A percentile compares a stretch with the other conserved stretches of the same genome.
Conservation (phyloP, 768 basidiomycete genomes). For the Pleurotus giganteus region DNA sequence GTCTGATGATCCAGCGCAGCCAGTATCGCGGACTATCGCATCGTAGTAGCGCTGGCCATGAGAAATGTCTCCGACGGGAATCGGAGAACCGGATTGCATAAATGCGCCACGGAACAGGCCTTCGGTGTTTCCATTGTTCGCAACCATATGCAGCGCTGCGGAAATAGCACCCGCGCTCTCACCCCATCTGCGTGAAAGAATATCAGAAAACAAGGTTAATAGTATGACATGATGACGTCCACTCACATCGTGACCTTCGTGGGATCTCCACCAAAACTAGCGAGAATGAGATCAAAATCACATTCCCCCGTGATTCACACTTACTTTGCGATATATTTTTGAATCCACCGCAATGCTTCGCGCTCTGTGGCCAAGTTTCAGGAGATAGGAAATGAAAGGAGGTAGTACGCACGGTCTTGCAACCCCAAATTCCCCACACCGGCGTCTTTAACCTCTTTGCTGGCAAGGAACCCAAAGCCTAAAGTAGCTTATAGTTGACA, state of each 20-base stretch:
- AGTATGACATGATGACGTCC: not conserved
- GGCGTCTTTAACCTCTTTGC: slow-evolving; percentile 37
- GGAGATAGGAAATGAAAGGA: not conserved
- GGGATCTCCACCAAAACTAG: slow-evolving; percentile 46
- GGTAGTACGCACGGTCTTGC: slow-evolving; percentile 45
- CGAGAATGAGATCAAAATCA: slow-evolving; percentile 28
- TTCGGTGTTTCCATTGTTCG: slow-evolving; percentile 34
- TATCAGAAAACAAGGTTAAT: not conserved
- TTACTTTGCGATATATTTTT: slow-evolving; percentile 46
- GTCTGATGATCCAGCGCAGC: slow-evolving; percentile 31
- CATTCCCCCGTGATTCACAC: not conserved
- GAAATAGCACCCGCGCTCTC: slow-evolving; percentile 54
- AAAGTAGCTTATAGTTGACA: not conserved
- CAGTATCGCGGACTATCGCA: slow-evolving; percentile 31
- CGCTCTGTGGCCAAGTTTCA: slow-evolving; percentile 35
- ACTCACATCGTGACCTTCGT: slow-evolving; percentile 32
- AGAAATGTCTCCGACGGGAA: slow-evolving; percentile 28
- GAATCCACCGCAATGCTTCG: slow-evolving; percentile 57
- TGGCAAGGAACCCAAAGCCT: slow-evolving; percentile 40
- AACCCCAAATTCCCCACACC: slow-evolving; percentile 57
- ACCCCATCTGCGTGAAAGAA: slow-evolving; percentile 45
- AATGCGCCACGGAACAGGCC: slow-evolving; percentile 42
- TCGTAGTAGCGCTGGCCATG: slow-evolving; percentile 39
- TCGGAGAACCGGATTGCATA: slow-evolving; percentile 42
- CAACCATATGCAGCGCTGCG: slow-evolving; percentile 47